Evolutionary conservation across 2,329 filamentous ascomycete species (phyloP).

Genomic region (Phoma sp.): DNA sequence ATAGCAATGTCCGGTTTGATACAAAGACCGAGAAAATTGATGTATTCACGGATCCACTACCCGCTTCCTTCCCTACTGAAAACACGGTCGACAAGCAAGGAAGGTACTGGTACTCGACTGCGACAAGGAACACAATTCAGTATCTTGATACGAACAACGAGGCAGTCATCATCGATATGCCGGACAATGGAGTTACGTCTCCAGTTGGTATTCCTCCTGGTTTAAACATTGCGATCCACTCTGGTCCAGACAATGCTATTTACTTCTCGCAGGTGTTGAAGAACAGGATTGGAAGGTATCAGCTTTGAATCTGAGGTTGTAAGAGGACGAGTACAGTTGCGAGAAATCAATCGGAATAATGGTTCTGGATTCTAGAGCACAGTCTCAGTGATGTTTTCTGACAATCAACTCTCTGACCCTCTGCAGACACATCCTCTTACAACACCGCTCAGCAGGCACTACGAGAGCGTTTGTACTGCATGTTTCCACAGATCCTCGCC

Average conservation of each 20-base stretch:
- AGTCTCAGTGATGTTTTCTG: too few relatives aligned
- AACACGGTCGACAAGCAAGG: conserved; percentile 18
- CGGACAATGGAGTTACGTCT: conserved; percentile 15
- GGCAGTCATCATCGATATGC: conserved; percentile 19
- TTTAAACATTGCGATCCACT: conserved; percentile 18
- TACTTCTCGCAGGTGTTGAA: conserved; percentile 20
- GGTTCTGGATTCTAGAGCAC: too few relatives aligned
- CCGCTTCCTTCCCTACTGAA: conserved; percentile 12
- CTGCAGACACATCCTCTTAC: too few relatives aligned
- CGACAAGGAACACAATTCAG: conserved; percentile 19
- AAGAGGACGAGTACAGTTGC: neutral
- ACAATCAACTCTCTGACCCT: too few relatives aligned
- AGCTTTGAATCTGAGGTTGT: neutral
- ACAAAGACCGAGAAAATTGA: conserved; percentile 18
- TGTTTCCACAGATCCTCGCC: too few relatives aligned
- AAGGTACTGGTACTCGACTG: conserved; percentile 20
- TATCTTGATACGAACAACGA: conserved; percentile 18
- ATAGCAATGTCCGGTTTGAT: conserved; percentile 21
- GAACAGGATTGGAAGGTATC: conserved; percentile 19
- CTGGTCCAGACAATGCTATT: conserved; percentile 18
- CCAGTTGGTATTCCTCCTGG: conserved; percentile 16
- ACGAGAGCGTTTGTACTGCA: too few relatives aligned
- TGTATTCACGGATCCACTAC: conserved; percentile 16
- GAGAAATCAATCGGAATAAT: neutral
- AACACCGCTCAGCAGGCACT: too few relatives aligned